These are phyloP conservation scores for Wallacemonas sp. DNA, from an alignment of 208 protist species.

Conservation along the genomic window DNA sequence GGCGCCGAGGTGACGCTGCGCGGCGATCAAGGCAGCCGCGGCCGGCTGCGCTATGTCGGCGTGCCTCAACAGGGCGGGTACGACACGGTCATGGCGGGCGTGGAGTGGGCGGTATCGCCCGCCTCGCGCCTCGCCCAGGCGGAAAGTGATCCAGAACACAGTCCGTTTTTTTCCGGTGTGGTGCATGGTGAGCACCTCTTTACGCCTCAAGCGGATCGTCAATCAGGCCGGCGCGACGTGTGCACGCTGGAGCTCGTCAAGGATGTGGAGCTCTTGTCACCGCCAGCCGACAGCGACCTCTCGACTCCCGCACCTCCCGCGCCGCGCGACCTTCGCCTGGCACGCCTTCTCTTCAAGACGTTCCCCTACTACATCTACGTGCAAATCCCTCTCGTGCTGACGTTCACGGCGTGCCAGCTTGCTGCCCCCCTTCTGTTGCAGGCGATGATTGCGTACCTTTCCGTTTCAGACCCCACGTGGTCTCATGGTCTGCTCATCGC, in stretches of 20 bases:
- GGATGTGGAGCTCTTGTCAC: slow-evolving; percentile 25
- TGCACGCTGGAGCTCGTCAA: slow-evolving; percentile 60
- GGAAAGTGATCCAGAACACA: slow-evolving; percentile 11
- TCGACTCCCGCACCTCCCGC: neutral
- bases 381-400: slow-evolving; percentile 51
- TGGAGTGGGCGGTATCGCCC: slow-evolving; percentile 59
- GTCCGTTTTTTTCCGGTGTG: slow-evolving; percentile 48
- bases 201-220: slow-evolving; percentile 9
- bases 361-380: slow-evolving; percentile 35
- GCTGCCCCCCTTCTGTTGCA: slow-evolving; percentile 58
- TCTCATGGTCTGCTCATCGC: slow-evolving; percentile 42
- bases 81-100: slow-evolving; percentile 54
- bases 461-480: slow-evolving; percentile 20
- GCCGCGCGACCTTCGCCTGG: slow-evolving; percentile 20
- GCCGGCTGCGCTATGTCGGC: slow-evolving; percentile 63
- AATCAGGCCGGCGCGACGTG: slow-evolving; percentile 21
- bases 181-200: slow-evolving; percentile 74
- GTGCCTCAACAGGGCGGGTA: slow-evolving; percentile 57
- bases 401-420: slow-evolving; percentile 49
- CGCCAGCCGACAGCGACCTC: neutral
- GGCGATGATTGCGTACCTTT: slow-evolving; percentile 35
- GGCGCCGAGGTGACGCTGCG: slow-evolving; percentile 37
- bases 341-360: slow-evolving; percentile 24
- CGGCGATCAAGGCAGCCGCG: slow-evolving; percentile 42
- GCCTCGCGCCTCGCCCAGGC: slow-evolving; percentile 25